Percentiles rank a stretch among this genome's conserved stretches.
Conservation (phyloP, 257 asterid species). For the Penstemon eatonii region DNA sequence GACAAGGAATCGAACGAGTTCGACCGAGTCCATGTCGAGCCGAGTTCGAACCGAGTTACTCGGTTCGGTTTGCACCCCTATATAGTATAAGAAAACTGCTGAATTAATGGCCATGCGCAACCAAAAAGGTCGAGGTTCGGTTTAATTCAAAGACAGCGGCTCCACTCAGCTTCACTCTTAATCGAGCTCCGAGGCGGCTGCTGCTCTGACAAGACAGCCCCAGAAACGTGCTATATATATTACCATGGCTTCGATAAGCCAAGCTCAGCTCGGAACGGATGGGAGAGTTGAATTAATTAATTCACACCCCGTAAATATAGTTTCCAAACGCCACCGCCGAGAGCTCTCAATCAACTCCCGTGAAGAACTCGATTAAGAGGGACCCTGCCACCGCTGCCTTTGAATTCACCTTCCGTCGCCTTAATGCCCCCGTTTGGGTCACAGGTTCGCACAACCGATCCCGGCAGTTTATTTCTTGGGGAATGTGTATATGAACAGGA, state of each 20-base stretch:
- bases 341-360: too few relatives aligned
- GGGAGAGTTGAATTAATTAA: background rate
- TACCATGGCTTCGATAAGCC: background rate
- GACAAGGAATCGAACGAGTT: too few relatives aligned
- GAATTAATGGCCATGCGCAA: too few relatives aligned
- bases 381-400: background rate
- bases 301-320: too few relatives aligned
- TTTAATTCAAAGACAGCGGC: background rate
- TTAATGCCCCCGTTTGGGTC: slow-evolving; percentile 34
- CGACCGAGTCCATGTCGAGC: too few relatives aligned
- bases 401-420: slow-evolving; percentile 27
- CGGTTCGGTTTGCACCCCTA: too few relatives aligned
- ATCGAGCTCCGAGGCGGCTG: slow-evolving; percentile 18
- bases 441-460: slow-evolving; percentile 19
- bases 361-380: too few relatives aligned
- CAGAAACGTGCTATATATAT: background rate
- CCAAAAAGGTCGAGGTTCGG: slow-evolving; percentile 28
- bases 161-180: background rate
- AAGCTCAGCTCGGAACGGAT: background rate
- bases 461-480: background rate
- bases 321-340: too few relatives aligned
- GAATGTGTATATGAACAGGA: background rate
- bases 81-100: too few relatives aligned
- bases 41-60: too few relatives aligned
- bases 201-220: slow-evolving; percentile 33